phyloP scores from a whole-genome alignment of 1,139 yeast species.

The Yamadazyma buinensis region DNA sequence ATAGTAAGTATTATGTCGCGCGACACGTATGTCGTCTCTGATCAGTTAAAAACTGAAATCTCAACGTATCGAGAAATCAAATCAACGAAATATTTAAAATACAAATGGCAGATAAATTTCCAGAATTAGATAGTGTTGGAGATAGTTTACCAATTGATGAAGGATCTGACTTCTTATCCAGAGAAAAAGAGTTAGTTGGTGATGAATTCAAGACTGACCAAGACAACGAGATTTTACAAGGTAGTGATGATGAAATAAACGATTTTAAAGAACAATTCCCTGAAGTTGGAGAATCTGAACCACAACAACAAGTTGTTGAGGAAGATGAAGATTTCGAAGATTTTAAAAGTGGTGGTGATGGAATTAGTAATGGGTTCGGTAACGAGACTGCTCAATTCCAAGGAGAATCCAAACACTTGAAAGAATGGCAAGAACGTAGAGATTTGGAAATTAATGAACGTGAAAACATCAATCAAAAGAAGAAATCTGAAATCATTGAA shows the following conservation, averaged over 20 bases:
- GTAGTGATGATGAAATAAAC: slow-evolving; percentile 57
- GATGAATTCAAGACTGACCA: slow-evolving; percentile 73
- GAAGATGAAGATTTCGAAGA: slow-evolving; percentile 27
- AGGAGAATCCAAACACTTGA: slow-evolving; percentile 55
- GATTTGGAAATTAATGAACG: slow-evolving; percentile 78
- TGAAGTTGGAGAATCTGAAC: slow-evolving; percentile 37
- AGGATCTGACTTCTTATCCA: slow-evolving; percentile 65
- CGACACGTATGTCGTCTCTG: too few relatives aligned
- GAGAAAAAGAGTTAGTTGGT: slow-evolving; percentile 84
- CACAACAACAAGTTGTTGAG: too few relatives aligned
- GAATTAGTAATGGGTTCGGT: too few relatives aligned
- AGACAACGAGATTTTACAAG: slow-evolving; percentile 52
- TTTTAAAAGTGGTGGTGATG: slow-evolving; percentile 7
- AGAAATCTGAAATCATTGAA: slow-evolving; percentile 63
- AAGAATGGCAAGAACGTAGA: slow-evolving; percentile 84
- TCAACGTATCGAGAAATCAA: neutral
- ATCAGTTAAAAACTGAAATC: too few relatives aligned
- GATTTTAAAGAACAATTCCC: slow-evolving; percentile 69
- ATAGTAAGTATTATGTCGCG: too few relatives aligned
- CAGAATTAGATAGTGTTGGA: slow-evolving; percentile 63
- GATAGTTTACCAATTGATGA: slow-evolving; percentile 31
- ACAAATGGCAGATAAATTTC: slow-evolving; percentile 81
- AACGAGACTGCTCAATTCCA: slow-evolving; percentile 11
- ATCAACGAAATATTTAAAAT: neutral
- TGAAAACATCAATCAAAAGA: slow-evolving; percentile 68